Base-by-base conservation (phyloP, 2,329 filamentous ascomycete species). In the Colletotrichum noveboracense region DNA sequence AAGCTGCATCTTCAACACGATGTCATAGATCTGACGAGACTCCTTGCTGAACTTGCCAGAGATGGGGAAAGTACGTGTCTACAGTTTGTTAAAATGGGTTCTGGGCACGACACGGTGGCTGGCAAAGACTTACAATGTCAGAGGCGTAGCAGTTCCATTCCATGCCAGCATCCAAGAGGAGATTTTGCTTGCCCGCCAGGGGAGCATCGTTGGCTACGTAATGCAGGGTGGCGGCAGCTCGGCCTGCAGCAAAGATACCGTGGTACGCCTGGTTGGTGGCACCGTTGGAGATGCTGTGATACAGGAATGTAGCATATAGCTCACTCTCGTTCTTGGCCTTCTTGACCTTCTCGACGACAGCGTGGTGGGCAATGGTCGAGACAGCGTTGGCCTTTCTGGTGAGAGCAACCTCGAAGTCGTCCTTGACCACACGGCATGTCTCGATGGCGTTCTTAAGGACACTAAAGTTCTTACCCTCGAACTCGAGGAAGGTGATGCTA, bases 11-110 rank as follows among this genome's bases (percentile, higher is more conserved):
- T 92, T 89, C 62, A 96, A 90, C 1, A 98, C 96, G 52, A 97
- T 92, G 78, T 94, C 90, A 86, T 98, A 98, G 76, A 97, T 94
- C 77, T 92, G 89, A 79, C 92, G 89, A 66, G 92, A 93, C 83
- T 96, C 93, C 64, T 90, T 85, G 71, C 90, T 93, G 83, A 95
- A 95, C 78, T 89, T 91, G 74, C 94, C 94, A 6, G 87, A 90
- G 79, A 98, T 92, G 3, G 96, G 96, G 82, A 98, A 98, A 0
- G 95, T 96, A 66, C 96, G 91, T 2, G 96, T 98, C 87, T 96
- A 72, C 8, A 16, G 9, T 6, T 9, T 89, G 77, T 93, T 91
- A 21, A 55, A 14, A 26, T 9, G 13, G 38, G 1, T 6, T 28
- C 7, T 16, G 68, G 32, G 14, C 10, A 6, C 12, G 30, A 72